Percentiles rank a stretch among this genome's conserved stretches.
These are phyloP conservation scores for Solanum appendiculatum DNA, from an alignment of 257 asterid species.

Conservation along the genomic window DNA sequence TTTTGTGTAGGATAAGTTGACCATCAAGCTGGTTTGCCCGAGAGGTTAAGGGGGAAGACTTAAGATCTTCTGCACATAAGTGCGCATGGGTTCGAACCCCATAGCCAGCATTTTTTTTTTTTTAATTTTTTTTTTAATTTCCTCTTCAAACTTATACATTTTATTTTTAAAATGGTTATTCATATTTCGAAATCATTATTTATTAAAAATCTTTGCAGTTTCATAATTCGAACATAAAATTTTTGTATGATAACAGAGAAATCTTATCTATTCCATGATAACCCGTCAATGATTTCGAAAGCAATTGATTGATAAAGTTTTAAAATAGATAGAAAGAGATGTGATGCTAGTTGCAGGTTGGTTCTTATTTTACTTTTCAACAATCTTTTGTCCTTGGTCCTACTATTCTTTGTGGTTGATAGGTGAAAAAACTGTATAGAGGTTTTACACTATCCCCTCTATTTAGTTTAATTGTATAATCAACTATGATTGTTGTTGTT, in stretches of 20 bases:
- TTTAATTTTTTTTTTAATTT: too few relatives aligned
- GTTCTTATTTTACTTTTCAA: not conserved
- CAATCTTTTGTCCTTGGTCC: not conserved
- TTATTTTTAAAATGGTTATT: too few relatives aligned
- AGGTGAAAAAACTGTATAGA: not conserved
- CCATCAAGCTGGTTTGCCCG: constrained; percentile 76
- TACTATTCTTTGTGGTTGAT: not conserved
- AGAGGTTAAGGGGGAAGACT: constrained; percentile 95
- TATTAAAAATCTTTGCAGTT: too few relatives aligned
- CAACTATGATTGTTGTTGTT: too few relatives aligned
- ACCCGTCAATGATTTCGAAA: not conserved
- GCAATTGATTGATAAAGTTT: not conserved
- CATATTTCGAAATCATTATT: too few relatives aligned
- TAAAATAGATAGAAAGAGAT: not conserved
- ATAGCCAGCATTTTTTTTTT: constrained; percentile 53
- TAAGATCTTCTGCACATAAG: constrained; percentile 79
- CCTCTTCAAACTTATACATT: too few relatives aligned
- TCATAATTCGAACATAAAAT: too few relatives aligned
- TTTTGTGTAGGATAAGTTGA: too few relatives aligned
- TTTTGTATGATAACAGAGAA: too few relatives aligned
- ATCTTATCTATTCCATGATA: not conserved
- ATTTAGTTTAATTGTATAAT: not conserved
- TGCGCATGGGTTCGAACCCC: constrained; percentile 98
- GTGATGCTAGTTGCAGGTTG: not conserved
- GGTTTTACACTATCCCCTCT: not conserved